These are phyloP conservation scores for Paecilomyces variotii DNA, from an alignment of 2,329 filamentous ascomycete species.

Conservation along the genomic window DNA sequence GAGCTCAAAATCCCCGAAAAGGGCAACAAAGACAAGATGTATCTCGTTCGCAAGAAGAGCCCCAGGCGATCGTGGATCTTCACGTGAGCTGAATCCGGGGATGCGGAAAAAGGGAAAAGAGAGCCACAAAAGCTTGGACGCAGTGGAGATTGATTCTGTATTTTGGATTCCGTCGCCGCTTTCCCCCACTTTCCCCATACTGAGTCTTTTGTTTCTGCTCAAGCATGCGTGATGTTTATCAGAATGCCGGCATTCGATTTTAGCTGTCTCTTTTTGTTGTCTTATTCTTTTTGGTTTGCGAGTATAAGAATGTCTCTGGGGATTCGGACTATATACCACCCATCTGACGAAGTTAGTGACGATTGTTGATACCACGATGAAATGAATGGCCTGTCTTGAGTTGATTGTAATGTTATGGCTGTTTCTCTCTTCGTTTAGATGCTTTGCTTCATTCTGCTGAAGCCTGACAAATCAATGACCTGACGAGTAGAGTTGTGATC, in stretches of 20 bases:
- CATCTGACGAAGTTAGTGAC: background rate
- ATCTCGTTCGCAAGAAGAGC: conserved; percentile 39
- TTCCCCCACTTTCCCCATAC: background rate
- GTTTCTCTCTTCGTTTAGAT: background rate
- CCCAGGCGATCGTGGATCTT: conserved; percentile 27
- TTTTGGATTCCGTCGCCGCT: background rate
- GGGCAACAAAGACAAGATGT: conserved; percentile 35
- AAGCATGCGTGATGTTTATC: background rate
- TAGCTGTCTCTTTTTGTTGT: background rate
- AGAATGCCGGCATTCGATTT: background rate
- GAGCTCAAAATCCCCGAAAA: conserved; percentile 35
- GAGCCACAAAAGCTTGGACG: background rate
- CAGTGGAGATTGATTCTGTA: background rate
- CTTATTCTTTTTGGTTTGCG: background rate
- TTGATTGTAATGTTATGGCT: background rate
- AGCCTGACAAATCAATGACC: background rate
- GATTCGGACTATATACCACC: background rate
- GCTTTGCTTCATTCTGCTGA: background rate
- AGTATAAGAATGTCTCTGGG: background rate
- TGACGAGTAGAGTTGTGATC: background rate
- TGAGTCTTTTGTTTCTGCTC: background rate
- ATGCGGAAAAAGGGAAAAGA: too few species aligned
- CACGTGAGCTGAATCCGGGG: conserved; percentile 13
- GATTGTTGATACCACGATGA: background rate
- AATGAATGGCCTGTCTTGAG: background rate